These are phyloP conservation scores for Nakazawaea populi DNA, from an alignment of 805 yeast genomes.

Conservation along the genomic window DNA sequence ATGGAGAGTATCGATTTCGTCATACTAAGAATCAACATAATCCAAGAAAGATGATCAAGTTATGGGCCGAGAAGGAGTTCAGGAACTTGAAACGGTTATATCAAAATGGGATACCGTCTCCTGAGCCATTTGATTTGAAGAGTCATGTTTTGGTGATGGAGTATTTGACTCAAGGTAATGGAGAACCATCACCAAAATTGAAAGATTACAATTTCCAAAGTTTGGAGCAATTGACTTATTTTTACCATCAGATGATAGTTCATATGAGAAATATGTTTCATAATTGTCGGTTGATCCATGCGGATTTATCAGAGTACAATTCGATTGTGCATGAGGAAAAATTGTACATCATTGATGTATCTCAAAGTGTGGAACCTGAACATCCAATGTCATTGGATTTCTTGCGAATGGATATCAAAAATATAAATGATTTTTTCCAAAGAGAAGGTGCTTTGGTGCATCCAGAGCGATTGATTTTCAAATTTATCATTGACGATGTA, in stretches of 20 bases:
- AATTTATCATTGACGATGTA: constrained; percentile 56
- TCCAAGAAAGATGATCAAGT: constrained; percentile 94
- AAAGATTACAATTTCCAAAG: constrained; percentile 75
- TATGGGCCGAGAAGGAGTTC: constrained; percentile 98
- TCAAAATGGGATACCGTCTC: constrained; percentile 81
- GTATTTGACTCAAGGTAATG: constrained; percentile 69
- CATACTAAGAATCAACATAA: constrained; percentile 81
- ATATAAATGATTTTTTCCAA: constrained; percentile 82
- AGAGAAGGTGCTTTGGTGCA: constrained; percentile 69
- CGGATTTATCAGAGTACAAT: constrained; percentile 94
- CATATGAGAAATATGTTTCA: constrained; percentile 86
- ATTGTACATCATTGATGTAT: constrained; percentile 88
- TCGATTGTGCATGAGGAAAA: constrained; percentile 75
- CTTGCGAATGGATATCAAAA: constrained; percentile 94
- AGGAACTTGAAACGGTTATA: constrained; percentile 82
- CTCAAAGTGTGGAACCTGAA: constrained; percentile 96
- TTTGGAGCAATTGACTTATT: constrained; percentile 56
- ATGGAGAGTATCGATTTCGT: constrained; percentile 91
- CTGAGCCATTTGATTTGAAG: constrained; percentile 84
- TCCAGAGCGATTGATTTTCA: constrained; percentile 77
- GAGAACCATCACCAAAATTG: constrained; percentile 87
- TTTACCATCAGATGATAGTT: constrained; percentile 73
- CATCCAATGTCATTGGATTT: constrained; percentile 97
- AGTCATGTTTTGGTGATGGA: constrained; percentile 95
- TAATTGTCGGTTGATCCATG: constrained; percentile 87